Evolutionary conservation across 192 early-diverging fungal species (phyloP), one percentile per base, ranked within the genome.

Genomic region (Podila epicladia): DNA sequence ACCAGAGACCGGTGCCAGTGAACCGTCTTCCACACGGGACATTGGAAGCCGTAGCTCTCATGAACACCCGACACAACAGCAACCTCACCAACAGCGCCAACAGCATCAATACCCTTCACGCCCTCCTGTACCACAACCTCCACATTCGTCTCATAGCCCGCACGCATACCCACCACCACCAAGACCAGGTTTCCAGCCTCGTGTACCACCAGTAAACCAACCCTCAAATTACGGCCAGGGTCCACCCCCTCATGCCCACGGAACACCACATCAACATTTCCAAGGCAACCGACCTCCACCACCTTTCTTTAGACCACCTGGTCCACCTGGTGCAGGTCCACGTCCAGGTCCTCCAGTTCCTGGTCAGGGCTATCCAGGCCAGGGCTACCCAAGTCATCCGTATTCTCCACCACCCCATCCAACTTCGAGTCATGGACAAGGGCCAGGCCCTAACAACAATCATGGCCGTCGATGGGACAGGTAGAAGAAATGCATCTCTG

Each of bases 1-100:
- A 55, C 75, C 75, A 9, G 75, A 79, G 38, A 68, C 75, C 7
- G 75, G 75, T 5, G 73, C 73, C 4, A 8, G 58, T 2, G 70
- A 67, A 7, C 20, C 5, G 15, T 31, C 20, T 24, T 17, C 53
- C 17, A 17, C 24, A 12, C n/a, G 53, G 6, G 53, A 55, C 8
- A 0, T 24, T 55, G 24, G 53, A 55, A 17, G 53, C 53, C 53
- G 24, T 22, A 26, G n/a, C 53, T 55, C 53, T 26, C 20, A 6
- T 55, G 53, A 55, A 9, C 22, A 26, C 2, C n/a, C 41, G 41
- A 45, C 13, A 15, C 41, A 45, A 15, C 12, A 41, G 12, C 9
- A 45, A 45, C 41, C 13, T 45, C 41, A 45, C 13, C 41, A 45
- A 45, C 41, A 45, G 41, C 41, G 4, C 15, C 41, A 45, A 45